phyloP scores from a whole-genome alignment of 768 basidiomycete species.

The Trichaptum fuscoviolaceum region DNA sequence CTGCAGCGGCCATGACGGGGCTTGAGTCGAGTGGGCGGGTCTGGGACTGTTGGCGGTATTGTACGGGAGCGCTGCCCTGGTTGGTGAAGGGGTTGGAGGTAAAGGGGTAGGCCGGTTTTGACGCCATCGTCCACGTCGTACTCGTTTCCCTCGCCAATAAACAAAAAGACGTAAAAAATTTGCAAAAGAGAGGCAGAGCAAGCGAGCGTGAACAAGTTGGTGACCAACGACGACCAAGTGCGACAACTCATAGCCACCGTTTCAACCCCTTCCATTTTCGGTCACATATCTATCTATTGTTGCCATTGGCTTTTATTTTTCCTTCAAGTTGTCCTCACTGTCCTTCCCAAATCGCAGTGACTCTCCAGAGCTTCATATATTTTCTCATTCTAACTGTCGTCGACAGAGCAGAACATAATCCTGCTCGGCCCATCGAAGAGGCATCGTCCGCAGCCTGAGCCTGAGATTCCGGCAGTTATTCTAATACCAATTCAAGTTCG shows the following conservation, averaged over 20 bases:
- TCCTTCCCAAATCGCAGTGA: not conserved
- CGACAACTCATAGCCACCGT: not conserved
- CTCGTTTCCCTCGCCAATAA: not conserved
- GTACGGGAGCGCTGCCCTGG: slow-evolving; percentile 6
- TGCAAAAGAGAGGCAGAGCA: not conserved
- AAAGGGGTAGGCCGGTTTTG: slow-evolving; percentile 2
- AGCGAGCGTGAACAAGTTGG: not conserved
- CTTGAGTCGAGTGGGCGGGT: not conserved
- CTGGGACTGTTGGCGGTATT: slow-evolving; percentile 1
- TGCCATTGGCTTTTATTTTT: not conserved
- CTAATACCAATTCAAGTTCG: no score
- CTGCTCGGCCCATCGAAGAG: not conserved
- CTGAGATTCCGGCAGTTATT: not conserved
- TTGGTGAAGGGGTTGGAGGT: slow-evolving; percentile 7
- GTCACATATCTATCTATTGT: not conserved
- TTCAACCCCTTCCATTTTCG: not conserved
- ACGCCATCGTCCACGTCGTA: not conserved
- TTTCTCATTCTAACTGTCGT: not conserved
- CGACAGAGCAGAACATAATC: not conserved
- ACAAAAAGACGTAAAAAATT: not conserved
- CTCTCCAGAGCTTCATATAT: not conserved
- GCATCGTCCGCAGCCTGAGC: not conserved
- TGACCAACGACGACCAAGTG: not conserved
- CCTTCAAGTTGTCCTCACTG: not conserved
- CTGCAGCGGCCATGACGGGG: not conserved